Evolutionary conservation across 176 grass and related monocot species (phyloP), one percentile per base, ranked within the genome.

Genomic region (Eragrostis nindensis): DNA sequence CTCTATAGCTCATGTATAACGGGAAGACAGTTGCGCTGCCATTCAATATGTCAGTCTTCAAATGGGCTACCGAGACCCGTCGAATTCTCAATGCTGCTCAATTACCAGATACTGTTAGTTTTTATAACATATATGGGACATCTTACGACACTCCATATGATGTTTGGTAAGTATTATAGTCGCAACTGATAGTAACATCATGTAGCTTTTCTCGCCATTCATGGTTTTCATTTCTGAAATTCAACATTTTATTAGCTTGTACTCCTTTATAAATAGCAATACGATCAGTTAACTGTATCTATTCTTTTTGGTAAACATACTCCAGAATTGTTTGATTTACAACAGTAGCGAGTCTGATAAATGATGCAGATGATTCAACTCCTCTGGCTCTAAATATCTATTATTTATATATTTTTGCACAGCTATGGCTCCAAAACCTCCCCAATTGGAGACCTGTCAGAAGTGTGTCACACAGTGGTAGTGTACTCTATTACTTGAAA

Each of bases 351-450:
- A 75, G 14, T 69, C 53, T 70, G 62, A 55, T 69, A 53, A 11
- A 22, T 59, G 29, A 70, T 80, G 11, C 50, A 79, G 8, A 1
- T 1, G 0, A 26, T 47, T 65, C 63, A 0, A 6, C 38, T 89
- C 64, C 36, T 91, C 38, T 77, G 16, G 45, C 11, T 76, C 62
- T 47, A 16, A 39, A 27, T 86, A 30, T 81, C 19, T 40, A 47
- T 66, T 17, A 38, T 74, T 63, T 18, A 21, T 53, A 11, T 78
- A n/a, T 45, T 73, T 74, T 66, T 24, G n/a, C 73, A 36, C 88
- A 98, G 95, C 84, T 98, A 94, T 86, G 95, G 92, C 63, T 91
- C 95, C 65, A 68, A 98, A 89, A 91, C 77, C 74, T 98, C 95
- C 42, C 95, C 95, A 21, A 70, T 98, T 66, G 84, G 59, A 69